Percentiles rank a stretch among this genome's conserved stretches.
Evolutionary conservation across 2,329 filamentous ascomycete species (phyloP).

Genomic region (Chaetomium olivaceum): DNA sequence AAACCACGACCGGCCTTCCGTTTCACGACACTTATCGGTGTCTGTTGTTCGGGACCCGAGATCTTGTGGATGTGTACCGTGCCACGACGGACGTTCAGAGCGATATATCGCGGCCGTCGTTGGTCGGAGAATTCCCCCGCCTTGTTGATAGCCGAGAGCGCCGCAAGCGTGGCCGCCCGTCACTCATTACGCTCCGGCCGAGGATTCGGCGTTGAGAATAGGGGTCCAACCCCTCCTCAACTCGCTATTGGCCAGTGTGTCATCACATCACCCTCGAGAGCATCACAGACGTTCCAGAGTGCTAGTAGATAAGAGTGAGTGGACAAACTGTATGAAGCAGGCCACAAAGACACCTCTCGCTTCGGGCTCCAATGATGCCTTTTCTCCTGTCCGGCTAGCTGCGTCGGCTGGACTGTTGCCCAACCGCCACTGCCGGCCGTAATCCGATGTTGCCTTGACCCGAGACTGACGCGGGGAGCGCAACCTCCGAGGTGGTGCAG

Average conservation of each 20-base stretch:
- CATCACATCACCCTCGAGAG: background rate
- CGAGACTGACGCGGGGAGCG: background rate
- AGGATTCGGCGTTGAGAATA: background rate
- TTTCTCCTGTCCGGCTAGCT: background rate
- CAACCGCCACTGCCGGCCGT: conserved; percentile 13
- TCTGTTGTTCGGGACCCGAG: background rate
- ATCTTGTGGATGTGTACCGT: background rate
- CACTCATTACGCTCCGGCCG: background rate
- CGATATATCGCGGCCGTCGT: background rate
- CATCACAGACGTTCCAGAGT: background rate
- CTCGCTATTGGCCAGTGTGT: background rate
- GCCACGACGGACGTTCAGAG: background rate
- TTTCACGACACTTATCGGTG: background rate
- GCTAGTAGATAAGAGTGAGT: background rate
- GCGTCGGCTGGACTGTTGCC: background rate
- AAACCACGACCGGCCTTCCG: background rate
- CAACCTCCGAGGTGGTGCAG: background rate
- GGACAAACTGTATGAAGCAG: conserved; percentile 1
- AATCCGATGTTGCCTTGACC: conserved; percentile 3
- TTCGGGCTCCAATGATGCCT: background rate
- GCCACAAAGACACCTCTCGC: background rate
- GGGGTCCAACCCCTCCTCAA: background rate
- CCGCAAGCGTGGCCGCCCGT: conserved; percentile 10
- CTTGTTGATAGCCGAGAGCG: background rate
- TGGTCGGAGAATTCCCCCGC: background rate